A percentile compares a stretch with the other conserved stretches of the same genome.
Evolutionary conservation across 1,284 basidiomycete species (phyloP).

Genomic region (Ceratobasidium sp.): DNA sequence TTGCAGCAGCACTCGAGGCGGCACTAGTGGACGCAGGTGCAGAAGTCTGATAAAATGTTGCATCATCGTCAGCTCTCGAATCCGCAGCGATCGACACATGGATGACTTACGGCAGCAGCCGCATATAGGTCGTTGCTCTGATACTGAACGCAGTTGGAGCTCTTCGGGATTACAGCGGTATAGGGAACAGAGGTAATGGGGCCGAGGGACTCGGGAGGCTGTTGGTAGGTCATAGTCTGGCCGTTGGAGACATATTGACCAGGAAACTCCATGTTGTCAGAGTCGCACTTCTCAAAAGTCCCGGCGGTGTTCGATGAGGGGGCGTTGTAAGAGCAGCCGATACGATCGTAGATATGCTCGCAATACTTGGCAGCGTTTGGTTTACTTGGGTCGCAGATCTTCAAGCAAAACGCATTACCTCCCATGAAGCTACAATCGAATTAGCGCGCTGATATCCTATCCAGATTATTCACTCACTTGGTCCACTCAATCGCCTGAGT

Average conservation of each 20-base stretch:
- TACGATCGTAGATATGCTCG: conserved; percentile 56
- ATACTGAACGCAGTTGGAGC: conserved; percentile 57
- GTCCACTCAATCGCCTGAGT: conserved; percentile 57
- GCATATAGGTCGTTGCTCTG: conserved; percentile 56
- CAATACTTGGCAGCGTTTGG: conserved; percentile 52
- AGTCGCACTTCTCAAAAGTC: conserved; percentile 54
- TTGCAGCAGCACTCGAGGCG: conserved; percentile 50
- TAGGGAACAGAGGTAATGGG: conserved; percentile 55
- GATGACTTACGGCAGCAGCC: conserved; percentile 3
- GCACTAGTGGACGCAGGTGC: conserved; percentile 2
- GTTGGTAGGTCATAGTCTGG: conserved; percentile 41
- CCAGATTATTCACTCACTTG: conserved; percentile 47
- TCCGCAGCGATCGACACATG: background rate
- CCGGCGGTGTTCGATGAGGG: conserved; percentile 53
- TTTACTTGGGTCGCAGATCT: conserved; percentile 55
- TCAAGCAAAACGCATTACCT: conserved; percentile 57
- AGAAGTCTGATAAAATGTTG: background rate
- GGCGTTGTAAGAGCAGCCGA: conserved; percentile 57
- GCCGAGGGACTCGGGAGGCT: conserved; percentile 46
- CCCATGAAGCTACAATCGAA: conserved; percentile 55
- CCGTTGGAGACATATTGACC: conserved; percentile 53
- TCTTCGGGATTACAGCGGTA: conserved; percentile 55
- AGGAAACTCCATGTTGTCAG: conserved; percentile 55
- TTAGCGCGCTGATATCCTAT: background rate
- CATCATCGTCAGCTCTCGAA: background rate